These are phyloP conservation scores for Rhizopogon vinicolor DNA, from an alignment of 768 basidiomycete species.

Conservation along the genomic window DNA sequence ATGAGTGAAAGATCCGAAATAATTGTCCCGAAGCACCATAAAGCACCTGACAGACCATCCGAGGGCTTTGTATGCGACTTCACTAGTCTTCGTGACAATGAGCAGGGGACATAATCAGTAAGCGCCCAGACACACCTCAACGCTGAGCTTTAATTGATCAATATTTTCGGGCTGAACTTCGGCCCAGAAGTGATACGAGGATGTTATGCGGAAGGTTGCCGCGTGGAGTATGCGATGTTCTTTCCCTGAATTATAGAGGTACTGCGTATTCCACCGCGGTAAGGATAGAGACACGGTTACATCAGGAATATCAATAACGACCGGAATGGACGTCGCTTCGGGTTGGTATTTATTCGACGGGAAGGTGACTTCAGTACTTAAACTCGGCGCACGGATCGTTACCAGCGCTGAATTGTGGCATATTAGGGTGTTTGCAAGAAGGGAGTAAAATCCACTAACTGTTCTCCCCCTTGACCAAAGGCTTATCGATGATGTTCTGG, in stretches of 20 bases:
- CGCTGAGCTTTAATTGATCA: conserved; percentile 69
- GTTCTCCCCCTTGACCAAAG: conserved; percentile 77
- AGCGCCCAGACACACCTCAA: conserved; percentile 40
- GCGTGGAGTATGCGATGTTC: conserved; percentile 62
- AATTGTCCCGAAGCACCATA: conserved; percentile 89
- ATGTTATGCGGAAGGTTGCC: conserved; percentile 51
- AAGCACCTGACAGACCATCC: conserved; percentile 90
- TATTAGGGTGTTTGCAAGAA: not conserved
- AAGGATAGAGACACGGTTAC: conserved; percentile 57
- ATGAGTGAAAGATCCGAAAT: conserved; percentile 91
- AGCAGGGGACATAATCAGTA: not conserved
- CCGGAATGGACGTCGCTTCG: conserved; percentile 60
- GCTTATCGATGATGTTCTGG: conserved; percentile 94
- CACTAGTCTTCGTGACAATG: conserved; percentile 35
- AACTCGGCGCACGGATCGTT: conserved; percentile 51
- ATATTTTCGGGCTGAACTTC: conserved; percentile 64
- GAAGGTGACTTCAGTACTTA: conserved; percentile 51
- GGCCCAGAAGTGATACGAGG: conserved; percentile 71
- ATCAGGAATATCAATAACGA: conserved; percentile 57
- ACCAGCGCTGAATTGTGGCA: conserved; percentile 58
- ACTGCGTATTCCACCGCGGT: conserved; percentile 88
- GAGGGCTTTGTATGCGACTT: conserved; percentile 61
- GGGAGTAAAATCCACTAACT: conserved; percentile 37
- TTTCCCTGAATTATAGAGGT: conserved; percentile 56
- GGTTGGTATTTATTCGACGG: conserved; percentile 73